Evolutionary conservation across 83 land plant species (phyloP).

Genomic region (Picea mariana): DNA sequence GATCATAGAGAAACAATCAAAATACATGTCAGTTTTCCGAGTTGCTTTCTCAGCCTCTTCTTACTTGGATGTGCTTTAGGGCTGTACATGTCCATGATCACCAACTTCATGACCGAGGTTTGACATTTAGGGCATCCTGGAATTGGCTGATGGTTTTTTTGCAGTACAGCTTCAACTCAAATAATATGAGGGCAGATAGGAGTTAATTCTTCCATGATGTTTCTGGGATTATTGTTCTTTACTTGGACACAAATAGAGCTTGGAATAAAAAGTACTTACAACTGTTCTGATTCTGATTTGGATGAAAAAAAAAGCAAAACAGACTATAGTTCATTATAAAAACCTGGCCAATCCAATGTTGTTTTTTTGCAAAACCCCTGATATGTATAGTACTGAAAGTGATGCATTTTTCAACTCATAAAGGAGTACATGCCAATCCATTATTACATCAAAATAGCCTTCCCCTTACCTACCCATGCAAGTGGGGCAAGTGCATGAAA

Average conservation of each 20-base stretch:
- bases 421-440: too few species aligned
- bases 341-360: too few species aligned
- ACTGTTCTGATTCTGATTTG: background rate
- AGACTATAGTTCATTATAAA: too few species aligned
- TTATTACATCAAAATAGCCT: too few species aligned
- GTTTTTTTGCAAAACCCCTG: too few species aligned
- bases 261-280: background rate
- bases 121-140: constrained; percentile 2
- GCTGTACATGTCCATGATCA: background rate
- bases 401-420: too few species aligned
- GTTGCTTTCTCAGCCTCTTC: background rate
- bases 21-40: background rate
- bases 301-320: too few species aligned
- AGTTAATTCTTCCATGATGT: background rate
- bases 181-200: constrained; percentile 6
- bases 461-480: too few species aligned
- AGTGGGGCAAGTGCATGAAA: too few species aligned
- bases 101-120: constrained; percentile 16
- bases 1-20: background rate
- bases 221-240: background rate
- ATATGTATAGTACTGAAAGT: too few species aligned
- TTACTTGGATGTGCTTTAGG: background rate
- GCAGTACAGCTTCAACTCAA: constrained; percentile 1
- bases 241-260: background rate
- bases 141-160: background rate